Evolutionary conservation across 163 green algal species (phyloP).

Genomic region (Smithsoniella earleae): DNA sequence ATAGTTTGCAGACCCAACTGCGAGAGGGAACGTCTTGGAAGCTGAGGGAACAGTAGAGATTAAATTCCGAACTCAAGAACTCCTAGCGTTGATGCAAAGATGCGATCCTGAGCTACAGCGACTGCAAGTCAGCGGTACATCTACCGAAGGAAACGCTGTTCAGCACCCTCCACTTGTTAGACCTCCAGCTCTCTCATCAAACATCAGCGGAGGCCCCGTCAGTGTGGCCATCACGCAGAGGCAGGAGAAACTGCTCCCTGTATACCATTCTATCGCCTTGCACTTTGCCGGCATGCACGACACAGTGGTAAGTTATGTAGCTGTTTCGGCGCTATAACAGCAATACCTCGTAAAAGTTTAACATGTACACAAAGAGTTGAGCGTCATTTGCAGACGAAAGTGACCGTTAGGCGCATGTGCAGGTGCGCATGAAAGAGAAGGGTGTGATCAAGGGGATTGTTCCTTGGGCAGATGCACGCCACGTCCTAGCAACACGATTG

Average conservation of each 20-base stretch:
- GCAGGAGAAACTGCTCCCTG: constrained; percentile 71
- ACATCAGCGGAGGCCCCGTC: too few species aligned
- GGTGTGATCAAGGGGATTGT: constrained; percentile 79
- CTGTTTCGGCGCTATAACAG: too few species aligned
- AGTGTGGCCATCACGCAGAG: constrained; percentile 45
- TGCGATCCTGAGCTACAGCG: constrained; percentile 31
- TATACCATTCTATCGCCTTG: constrained; percentile 80
- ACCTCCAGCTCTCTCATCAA: too few species aligned
- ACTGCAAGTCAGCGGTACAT: too few species aligned
- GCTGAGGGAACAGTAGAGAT: constrained; percentile 95
- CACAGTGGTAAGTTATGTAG: too few species aligned
- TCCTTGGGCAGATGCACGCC: constrained; percentile 66
- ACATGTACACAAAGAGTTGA: too few species aligned
- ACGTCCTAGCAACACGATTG: constrained; percentile 78
- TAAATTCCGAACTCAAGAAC: constrained; percentile 83
- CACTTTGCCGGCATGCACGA: constrained; percentile 98
- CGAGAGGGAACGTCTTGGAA: constrained; percentile 86
- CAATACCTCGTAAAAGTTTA: too few species aligned
- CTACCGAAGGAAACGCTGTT: too few species aligned
- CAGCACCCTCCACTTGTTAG: too few species aligned
- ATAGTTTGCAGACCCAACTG: constrained; percentile 71
- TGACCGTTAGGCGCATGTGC: too few species aligned
- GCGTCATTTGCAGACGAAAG: too few species aligned
- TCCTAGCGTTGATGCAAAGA: constrained; percentile 80
- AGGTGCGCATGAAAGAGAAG: constrained; percentile 71